A percentile compares a stretch with the other conserved stretches of the same genome.
These are phyloP conservation scores for Talaromyces marneffei DNA, from an alignment of 2,329 filamentous ascomycete species.

Conservation along the genomic window DNA sequence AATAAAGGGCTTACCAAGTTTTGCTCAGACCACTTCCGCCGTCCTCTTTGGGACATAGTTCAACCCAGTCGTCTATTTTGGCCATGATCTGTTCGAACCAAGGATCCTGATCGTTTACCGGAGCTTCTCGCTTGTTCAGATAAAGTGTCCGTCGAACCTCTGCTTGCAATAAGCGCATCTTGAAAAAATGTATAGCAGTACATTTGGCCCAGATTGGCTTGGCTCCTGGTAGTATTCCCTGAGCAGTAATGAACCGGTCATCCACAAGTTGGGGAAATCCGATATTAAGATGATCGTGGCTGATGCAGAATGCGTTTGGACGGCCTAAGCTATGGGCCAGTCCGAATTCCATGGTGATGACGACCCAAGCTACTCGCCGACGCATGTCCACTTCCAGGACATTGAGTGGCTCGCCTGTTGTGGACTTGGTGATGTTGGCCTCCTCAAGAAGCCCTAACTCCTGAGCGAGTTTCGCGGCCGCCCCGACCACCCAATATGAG, in stretches of 20 bases:
- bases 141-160: conserved; percentile 85
- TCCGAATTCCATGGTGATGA: conserved; percentile 81
- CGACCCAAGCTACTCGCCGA: conserved; percentile 79
- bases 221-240: conserved; percentile 65
- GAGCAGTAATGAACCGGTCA: conserved; percentile 73
- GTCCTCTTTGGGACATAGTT: conserved; percentile 66
- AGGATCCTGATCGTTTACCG: conserved; percentile 71
- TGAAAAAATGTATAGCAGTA: conserved; percentile 87
- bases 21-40: conserved; percentile 67
- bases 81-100: conserved; percentile 79
- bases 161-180: conserved; percentile 79
- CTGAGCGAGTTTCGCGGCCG: conserved; percentile 81
- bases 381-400: conserved; percentile 81
- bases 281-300: conserved; percentile 77
- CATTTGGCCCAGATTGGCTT: conserved; percentile 75
- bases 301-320: conserved; percentile 76
- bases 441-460: conserved; percentile 84
- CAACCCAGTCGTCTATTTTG: conserved; percentile 74
- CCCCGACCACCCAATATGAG: conserved; percentile 86
- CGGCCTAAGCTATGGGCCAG: conserved; percentile 83
- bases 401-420: conserved; percentile 56
- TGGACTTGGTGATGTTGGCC: conserved; percentile 68
- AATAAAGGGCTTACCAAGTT: conserved; percentile 60
- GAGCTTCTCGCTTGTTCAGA: conserved; percentile 71
- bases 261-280: conserved; percentile 75